phyloP scores from a whole-genome alignment of 148 eudicot genomes.

The Dianthus caryophyllus region DNA sequence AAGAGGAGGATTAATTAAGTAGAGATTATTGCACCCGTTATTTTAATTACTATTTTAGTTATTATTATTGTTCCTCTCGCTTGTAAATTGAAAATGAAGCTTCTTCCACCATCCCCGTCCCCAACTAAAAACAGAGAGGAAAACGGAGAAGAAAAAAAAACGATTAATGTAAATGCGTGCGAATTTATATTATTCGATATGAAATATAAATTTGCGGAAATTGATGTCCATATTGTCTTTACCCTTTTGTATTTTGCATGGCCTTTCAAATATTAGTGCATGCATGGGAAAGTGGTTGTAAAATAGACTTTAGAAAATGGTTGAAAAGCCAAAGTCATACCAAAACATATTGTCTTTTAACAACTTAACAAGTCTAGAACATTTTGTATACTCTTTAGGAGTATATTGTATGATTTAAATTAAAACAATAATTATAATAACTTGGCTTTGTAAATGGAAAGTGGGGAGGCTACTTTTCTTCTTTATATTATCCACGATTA shows the following conservation, averaged over 20 bases:
- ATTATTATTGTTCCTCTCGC: neutral
- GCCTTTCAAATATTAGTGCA: constrained; percentile 14
- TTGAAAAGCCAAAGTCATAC: constrained; percentile 22
- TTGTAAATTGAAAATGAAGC: constrained; percentile 32
- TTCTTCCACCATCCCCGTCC: constrained; percentile 10
- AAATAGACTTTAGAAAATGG: constrained; percentile 6
- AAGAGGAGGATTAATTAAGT: constrained; percentile 5
- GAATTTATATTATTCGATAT: constrained; percentile 21
- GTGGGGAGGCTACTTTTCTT: constrained; percentile 15
- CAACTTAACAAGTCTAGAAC: too few relatives aligned
- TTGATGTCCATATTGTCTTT: constrained; percentile 9
- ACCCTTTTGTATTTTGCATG: constrained; percentile 2
- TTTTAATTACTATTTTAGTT: too few relatives aligned
- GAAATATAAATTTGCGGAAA: constrained; percentile 23
- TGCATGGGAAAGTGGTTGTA: constrained; percentile 19
- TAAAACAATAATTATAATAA: too few relatives aligned
- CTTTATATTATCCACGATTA: neutral
- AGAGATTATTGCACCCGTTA: neutral
- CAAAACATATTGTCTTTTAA: constrained; percentile 9
- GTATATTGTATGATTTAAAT: too few relatives aligned
- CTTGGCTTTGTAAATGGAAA: too few relatives aligned
- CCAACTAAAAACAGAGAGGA: constrained; percentile 7
- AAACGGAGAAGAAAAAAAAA: neutral
- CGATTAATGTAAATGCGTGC: constrained; percentile 23
- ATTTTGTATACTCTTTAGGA: neutral